Percentiles rank a stretch among this genome's conserved stretches.
phyloP scores from a whole-genome alignment of 495 filamentous ascomycete genomes.

The Parmelia sp. region DNA sequence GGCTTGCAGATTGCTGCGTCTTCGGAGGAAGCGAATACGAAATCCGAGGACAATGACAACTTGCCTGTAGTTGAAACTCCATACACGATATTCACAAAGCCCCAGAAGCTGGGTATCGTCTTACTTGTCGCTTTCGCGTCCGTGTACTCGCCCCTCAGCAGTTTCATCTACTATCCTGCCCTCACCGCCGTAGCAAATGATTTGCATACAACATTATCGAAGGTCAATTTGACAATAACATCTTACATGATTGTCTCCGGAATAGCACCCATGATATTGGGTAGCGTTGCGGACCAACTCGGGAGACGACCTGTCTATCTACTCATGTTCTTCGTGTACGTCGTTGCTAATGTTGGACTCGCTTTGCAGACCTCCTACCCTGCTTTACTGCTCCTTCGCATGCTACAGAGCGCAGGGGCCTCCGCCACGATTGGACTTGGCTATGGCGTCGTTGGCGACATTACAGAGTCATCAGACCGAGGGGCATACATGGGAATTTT shows the following conservation, averaged over 20 bases:
- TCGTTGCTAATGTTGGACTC: conserved; percentile 34
- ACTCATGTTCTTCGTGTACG: conserved; percentile 33
- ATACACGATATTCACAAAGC: conserved; percentile 52
- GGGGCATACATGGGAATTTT: conserved; percentile 38
- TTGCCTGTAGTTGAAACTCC: conserved; percentile 14
- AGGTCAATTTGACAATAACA: conserved; percentile 48
- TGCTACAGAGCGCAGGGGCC: conserved; percentile 34
- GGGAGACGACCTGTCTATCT: conserved; percentile 35
- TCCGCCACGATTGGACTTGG: conserved; percentile 36
- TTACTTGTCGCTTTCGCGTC: conserved; percentile 54
- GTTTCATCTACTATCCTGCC: conserved; percentile 45
- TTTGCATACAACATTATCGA: conserved; percentile 33
- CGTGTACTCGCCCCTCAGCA: conserved; percentile 42
- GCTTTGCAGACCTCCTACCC: conserved; percentile 34
- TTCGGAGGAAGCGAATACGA: not conserved
- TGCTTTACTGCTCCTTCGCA: conserved; percentile 33
- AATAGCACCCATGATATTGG: conserved; percentile 36
- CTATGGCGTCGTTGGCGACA: conserved; percentile 39
- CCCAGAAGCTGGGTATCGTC: conserved; percentile 55
- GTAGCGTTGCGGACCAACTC: conserved; percentile 31
- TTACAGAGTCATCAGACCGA: conserved; percentile 38
- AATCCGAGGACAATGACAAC: not conserved
- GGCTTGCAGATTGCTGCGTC: not conserved
- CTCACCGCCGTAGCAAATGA: conserved; percentile 37
- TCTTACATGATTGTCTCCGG: conserved; percentile 45